Conservation (phyloP, 148 eudicot genomes). For the Rhododendron simsii region DNA sequence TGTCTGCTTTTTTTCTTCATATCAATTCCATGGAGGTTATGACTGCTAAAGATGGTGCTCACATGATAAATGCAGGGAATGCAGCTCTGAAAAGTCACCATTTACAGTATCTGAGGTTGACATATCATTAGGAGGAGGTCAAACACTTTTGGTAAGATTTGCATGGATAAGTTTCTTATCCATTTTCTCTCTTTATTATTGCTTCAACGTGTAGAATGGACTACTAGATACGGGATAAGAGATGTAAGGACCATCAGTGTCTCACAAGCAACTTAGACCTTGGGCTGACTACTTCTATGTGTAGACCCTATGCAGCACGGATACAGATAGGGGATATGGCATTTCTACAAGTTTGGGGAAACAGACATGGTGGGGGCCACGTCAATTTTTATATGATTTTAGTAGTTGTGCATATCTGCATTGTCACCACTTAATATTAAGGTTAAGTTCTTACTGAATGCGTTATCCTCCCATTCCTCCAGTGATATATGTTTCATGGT, state of each 20-base stretch:
- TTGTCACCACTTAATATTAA: neutral
- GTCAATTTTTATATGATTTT: neutral
- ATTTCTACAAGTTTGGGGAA: neutral
- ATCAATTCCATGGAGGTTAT: neutral
- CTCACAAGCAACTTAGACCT: neutral
- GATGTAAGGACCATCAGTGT: neutral
- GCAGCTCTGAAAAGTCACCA: constrained; percentile 39
- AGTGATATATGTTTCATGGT: neutral
- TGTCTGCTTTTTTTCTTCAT: neutral
- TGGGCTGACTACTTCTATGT: neutral
- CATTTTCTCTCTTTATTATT: neutral
- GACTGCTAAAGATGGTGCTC: constrained; percentile 4
- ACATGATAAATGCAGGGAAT: constrained; percentile 43
- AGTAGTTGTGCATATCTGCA: neutral
- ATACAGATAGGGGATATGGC: neutral
- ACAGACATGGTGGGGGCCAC: neutral
- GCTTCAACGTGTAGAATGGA: neutral
- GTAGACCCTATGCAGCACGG: neutral
- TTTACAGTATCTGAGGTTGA: constrained; percentile 68
- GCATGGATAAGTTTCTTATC: neutral
- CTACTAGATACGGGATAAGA: neutral
- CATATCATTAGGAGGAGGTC: constrained; percentile 65
- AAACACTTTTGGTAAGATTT: constrained; percentile 72
- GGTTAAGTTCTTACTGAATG: neutral
- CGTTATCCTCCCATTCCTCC: neutral